phyloP scores from a whole-genome alignment of 2,329 filamentous ascomycete genomes.

The Graphilbum ipis-grandicollis region DNA sequence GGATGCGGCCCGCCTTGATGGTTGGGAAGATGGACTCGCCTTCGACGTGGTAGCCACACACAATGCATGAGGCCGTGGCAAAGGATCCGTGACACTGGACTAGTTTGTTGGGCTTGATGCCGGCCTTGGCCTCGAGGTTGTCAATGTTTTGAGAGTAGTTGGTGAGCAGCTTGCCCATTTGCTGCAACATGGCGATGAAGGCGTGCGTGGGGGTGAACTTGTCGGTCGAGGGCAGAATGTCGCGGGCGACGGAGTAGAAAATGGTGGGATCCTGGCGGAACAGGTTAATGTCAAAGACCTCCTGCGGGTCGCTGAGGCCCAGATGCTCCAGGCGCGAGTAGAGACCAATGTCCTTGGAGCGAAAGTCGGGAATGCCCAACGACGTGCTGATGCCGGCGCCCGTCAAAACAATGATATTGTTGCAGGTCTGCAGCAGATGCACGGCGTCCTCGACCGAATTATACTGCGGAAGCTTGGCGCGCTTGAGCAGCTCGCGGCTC shows the following conservation, averaged over 20 bases:
- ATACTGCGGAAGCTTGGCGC: conserved; percentile 61
- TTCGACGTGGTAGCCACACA: conserved; percentile 56
- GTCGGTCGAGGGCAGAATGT: conserved; percentile 68
- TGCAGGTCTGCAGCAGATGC: conserved; percentile 49
- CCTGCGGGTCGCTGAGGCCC: conserved; percentile 69
- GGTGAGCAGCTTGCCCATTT: conserved; percentile 76
- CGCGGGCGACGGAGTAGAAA: conserved; percentile 83
- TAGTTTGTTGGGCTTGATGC: conserved; percentile 63
- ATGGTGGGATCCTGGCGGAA: conserved; percentile 76
- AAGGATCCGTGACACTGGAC: conserved; percentile 96
- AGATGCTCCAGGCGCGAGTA: conserved; percentile 72
- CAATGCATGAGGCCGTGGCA: conserved; percentile 75
- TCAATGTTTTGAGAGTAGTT: conserved; percentile 99
- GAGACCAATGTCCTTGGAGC: conserved; percentile 80
- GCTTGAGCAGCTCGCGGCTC: conserved; percentile 62
- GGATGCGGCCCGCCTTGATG: conserved; percentile 58
- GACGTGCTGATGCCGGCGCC: conserved; percentile 95
- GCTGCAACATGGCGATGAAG: conserved; percentile 79
- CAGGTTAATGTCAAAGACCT: conserved; percentile 81
- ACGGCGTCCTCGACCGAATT: conserved; percentile 84
- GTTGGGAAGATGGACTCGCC: conserved; percentile 68
- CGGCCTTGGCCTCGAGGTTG: conserved; percentile 78
- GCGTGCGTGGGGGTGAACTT: conserved; percentile 82
- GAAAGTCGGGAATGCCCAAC: conserved; percentile 91
- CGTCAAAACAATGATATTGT: conserved; percentile 84